phyloP scores from a whole-genome alignment of 1,284 basidiomycete species.

The Heterobasidion irregulare region DNA sequence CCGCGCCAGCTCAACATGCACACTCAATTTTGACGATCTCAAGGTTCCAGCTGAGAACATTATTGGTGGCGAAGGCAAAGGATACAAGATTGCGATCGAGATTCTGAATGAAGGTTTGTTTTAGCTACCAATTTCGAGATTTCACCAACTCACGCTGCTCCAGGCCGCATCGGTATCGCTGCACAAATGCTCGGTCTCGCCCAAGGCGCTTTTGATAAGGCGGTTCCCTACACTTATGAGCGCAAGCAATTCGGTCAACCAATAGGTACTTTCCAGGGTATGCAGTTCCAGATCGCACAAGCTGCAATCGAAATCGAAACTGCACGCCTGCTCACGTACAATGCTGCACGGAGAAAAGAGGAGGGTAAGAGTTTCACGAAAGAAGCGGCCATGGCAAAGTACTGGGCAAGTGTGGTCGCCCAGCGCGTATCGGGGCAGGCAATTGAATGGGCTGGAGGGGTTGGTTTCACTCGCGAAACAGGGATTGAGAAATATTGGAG shows the following conservation, averaged over 20 bases:
- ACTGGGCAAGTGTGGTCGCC: conserved; percentile 83
- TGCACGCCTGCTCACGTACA: conserved; percentile 93
- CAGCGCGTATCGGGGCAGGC: conserved; percentile 83
- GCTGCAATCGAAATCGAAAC: conserved; percentile 87
- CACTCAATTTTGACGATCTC: conserved; percentile 94
- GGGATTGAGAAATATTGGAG: conserved; percentile 94
- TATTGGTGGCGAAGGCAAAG: conserved; percentile 89
- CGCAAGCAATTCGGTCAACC: conserved; percentile 92
- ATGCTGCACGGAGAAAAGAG: conserved; percentile 91
- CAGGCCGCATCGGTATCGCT: conserved; percentile 91
- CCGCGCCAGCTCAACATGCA: conserved; percentile 93
- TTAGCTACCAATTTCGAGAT: background rate
- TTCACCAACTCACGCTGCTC: background rate
- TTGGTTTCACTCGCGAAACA: conserved; percentile 92
- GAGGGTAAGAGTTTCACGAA: conserved; percentile 84
- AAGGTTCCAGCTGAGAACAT: conserved; percentile 90
- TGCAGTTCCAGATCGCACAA: conserved; percentile 92
- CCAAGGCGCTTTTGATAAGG: conserved; percentile 92
- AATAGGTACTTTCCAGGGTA: conserved; percentile 90
- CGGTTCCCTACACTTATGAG: conserved; percentile 90
- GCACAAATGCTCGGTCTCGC: conserved; percentile 97
- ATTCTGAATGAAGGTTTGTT: conserved; percentile 84
- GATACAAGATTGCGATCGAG: conserved; percentile 98
- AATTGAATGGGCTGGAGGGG: conserved; percentile 96
- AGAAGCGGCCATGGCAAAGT: conserved; percentile 97